These are phyloP conservation scores for Salix dunnii DNA, from an alignment of 345 rosid genomes.

Conservation along the genomic window DNA sequence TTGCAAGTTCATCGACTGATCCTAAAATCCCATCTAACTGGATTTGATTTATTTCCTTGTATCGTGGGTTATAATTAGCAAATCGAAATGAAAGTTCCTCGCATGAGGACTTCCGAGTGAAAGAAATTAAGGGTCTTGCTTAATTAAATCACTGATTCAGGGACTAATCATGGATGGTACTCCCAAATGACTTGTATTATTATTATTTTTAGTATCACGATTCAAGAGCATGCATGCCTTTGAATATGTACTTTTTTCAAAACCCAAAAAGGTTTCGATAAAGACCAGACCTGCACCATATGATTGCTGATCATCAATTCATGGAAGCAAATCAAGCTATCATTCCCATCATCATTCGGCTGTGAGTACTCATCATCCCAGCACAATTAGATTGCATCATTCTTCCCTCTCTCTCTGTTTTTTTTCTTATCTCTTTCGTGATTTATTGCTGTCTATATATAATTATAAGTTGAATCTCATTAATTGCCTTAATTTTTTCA, in stretches of 20 bases:
- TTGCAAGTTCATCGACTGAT: background rate
- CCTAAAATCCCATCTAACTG: background rate
- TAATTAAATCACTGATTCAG: background rate
- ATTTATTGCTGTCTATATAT: background rate
- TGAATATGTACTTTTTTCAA: constrained; percentile 23
- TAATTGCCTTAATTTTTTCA: too few relatives aligned
- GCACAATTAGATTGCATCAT: constrained; percentile 1
- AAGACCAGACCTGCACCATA: constrained; percentile 25
- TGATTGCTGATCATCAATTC: constrained; percentile 27
- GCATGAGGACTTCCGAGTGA: constrained; percentile 10
- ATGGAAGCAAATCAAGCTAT: constrained; percentile 23
- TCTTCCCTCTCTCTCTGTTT: background rate
- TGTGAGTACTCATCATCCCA: constrained; percentile 34
- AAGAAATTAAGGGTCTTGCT: background rate
- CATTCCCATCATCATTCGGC: constrained; percentile 24
- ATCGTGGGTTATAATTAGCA: constrained; percentile 1
- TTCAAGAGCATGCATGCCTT: constrained; percentile 21
- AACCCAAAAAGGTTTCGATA: constrained; percentile 18
- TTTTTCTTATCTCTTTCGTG: background rate
- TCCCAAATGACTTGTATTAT: constrained; percentile 15
- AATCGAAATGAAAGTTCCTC: constrained; percentile 12
- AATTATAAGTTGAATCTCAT: too few relatives aligned
- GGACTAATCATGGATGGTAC: constrained; percentile 20
- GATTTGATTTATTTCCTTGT: background rate
- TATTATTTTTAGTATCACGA: background rate